These are phyloP conservation scores for Triticum aestivum DNA, from an alignment of 176 grass and related monocot species.

Conservation along the genomic window IWGSC_CS_RefSeq_v2.1 NC_057794.1:382456013-382456512, in stretches of 20 bases:
- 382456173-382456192: neutral
- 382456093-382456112: constrained; percentile 15
- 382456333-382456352: neutral
- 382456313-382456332: neutral
- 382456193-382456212: neutral
- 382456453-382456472: constrained; percentile 16
- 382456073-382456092: neutral
- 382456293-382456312: neutral
- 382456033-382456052: constrained; percentile 2
- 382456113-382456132: neutral
- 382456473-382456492: constrained; percentile 23
- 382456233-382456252: neutral
- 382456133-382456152: constrained; percentile 15
- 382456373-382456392: neutral
- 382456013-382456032: constrained; percentile 1
- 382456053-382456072: neutral
- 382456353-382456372: neutral
- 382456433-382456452: neutral
- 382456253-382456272: neutral
- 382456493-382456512: constrained; percentile 35
- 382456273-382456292: neutral
- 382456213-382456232: neutral
- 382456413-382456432: neutral
- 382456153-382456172: constrained; percentile 4
- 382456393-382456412: neutral